Evolutionary conservation across 139 green algal genomes (phyloP), one percentile per base, ranked within the genome.

Genomic region (Chlamydomonas sp.): DNA sequence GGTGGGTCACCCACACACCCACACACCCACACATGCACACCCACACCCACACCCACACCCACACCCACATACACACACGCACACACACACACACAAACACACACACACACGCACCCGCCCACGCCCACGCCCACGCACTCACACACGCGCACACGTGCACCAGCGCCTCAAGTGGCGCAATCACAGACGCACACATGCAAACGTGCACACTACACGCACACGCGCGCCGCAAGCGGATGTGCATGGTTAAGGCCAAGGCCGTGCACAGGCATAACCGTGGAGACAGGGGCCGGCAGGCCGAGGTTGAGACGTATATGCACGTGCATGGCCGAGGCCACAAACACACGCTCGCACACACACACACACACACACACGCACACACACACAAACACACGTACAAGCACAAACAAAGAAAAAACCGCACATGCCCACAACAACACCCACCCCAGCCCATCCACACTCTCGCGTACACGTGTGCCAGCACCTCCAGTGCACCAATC

Each of bases 401-500:
- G n/a, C n/a, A n/a, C n/a, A n/a, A n/a, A n/a, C n/a, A n/a, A n/a
- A n/a, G n/a, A n/a, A 13, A 54, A 13, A 20, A 20, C 43, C 13
- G 16, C n/a, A n/a, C n/a, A n/a, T n/a, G n/a, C n/a, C 13, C 13
- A 54, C 20, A 54, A 26, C 13, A 20, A 20, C 20, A 26, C 16
- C 16, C 20, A n/a, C n/a, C n/a, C n/a, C n/a, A n/a, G n/a, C n/a
- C n/a, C n/a, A n/a, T n/a, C n/a, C n/a, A n/a, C 8, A 68, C 73
- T 31, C 24, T 88, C 84, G 78, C 78, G 65, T 91, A 60, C 0
- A 79, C 75, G 20, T 80, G 67, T 1, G 79, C 59, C 0, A 88
- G 2, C 8, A 89, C 75, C 36, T 97, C 87, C 50, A 96, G 50
- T 0, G 85, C 80, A 22, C 86, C 88, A 10, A 90, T 70, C 24